phyloP scores from a whole-genome alignment of 148 eudicot species.

The Rhododendron vialii region DNA sequence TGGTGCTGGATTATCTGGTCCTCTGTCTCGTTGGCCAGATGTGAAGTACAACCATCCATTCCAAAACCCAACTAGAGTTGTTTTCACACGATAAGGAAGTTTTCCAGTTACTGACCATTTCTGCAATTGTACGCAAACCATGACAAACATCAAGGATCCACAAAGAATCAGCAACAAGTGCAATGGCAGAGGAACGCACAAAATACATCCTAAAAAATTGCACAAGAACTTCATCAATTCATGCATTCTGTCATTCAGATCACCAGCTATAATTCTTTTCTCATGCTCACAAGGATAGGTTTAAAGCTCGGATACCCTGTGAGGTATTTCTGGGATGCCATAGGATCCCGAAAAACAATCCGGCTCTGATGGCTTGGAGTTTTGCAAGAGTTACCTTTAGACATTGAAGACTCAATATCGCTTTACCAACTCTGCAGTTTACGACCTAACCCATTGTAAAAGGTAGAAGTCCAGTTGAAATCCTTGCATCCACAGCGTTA shows the following conservation, averaged over 20 bases:
- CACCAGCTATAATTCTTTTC: not conserved
- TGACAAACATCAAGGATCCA: not conserved
- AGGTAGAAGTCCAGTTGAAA: not conserved
- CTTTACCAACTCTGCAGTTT: not conserved
- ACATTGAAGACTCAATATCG: not conserved
- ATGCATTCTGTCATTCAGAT: not conserved
- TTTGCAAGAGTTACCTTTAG: not conserved
- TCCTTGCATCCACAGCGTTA: not conserved
- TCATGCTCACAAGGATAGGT: not conserved
- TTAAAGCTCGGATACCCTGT: not conserved
- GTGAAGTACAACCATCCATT: conserved; percentile 91
- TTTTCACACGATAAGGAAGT: conserved; percentile 92
- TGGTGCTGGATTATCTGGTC: conserved; percentile 87
- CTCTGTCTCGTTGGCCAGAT: conserved; percentile 91
- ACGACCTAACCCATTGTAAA: not conserved
- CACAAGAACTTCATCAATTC: not conserved
- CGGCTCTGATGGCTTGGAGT: not conserved
- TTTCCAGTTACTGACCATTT: conserved; percentile 90
- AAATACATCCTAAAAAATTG: not conserved
- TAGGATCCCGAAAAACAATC: not conserved
- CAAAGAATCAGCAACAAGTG: not conserved
- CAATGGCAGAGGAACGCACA: not conserved
- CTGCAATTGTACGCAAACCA: conserved; percentile 30
- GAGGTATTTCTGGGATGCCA: not conserved
- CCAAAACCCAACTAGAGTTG: conserved; percentile 87